Conservation (phyloP, 495 filamentous ascomycete species). For the Aspergillus panamensis region DNA sequence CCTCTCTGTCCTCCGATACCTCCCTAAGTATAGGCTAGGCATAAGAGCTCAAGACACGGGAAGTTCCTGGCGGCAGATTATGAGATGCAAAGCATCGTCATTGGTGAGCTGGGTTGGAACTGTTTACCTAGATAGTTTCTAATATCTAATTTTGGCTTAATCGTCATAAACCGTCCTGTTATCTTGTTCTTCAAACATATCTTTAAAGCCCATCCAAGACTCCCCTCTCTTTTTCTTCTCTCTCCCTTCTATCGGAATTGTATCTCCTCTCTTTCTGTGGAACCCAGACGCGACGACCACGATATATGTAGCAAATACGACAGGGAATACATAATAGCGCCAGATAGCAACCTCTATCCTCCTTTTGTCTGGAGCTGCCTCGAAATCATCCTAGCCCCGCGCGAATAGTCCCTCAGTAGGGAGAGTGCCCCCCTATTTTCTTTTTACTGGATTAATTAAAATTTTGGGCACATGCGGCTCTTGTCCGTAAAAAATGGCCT, state of each 20-base stretch:
- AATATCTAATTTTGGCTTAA: not conserved
- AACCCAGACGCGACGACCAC: no score
- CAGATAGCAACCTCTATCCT: not conserved
- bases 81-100: not conserved
- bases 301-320: no score
- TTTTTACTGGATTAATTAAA: not conserved
- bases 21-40: not conserved
- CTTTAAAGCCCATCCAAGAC: not conserved
- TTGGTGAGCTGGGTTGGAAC: not conserved
- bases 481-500: conserved; percentile 1
- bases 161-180: conserved; percentile 2
- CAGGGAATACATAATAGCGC: no score
- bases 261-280: no score
- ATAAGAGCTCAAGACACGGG: not conserved
- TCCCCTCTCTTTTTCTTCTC: not conserved
- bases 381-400: not conserved
- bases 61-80: not conserved
- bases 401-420: not conserved
- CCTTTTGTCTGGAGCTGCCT: not conserved
- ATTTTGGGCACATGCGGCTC: not conserved
- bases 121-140: not conserved
- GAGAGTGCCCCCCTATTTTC: not conserved
- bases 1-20: not conserved
- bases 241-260: no score
- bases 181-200: not conserved